Percentiles rank a stretch among this genome's conserved stretches.
These are phyloP conservation scores for Jamesozyma gamospora DNA, from an alignment of 805 yeast species.

Conservation along the genomic window DNA sequence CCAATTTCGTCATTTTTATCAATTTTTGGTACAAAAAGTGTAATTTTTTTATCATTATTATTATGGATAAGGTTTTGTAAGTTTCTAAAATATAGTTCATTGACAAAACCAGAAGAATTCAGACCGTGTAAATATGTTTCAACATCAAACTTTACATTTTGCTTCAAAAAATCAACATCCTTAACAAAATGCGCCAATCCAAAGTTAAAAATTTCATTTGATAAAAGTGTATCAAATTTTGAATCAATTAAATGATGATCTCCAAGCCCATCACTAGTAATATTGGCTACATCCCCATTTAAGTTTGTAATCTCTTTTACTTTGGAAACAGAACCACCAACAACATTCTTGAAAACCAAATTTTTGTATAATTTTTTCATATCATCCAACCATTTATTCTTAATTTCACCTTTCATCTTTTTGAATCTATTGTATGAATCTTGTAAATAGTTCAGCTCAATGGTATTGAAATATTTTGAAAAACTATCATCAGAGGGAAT, in stretches of 20 bases:
- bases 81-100: constrained; percentile 56
- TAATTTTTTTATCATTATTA: constrained; percentile 35
- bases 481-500: constrained; percentile 37
- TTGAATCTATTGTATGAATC: constrained; percentile 10
- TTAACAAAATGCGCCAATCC: constrained; percentile 44
- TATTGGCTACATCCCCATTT: constrained; percentile 14
- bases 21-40: constrained; percentile 47
- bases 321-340: constrained; percentile 35
- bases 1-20: constrained; percentile 29
- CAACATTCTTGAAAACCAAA: constrained; percentile 32
- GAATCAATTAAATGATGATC: constrained; percentile 30
- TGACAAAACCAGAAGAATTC: constrained; percentile 52
- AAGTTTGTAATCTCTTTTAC: constrained; percentile 7
- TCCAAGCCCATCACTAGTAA: constrained; percentile 28
- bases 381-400: constrained; percentile 15
- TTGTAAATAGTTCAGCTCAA: constrained; percentile 39
- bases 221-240: constrained; percentile 23
- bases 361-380: constrained; percentile 17
- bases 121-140: constrained; percentile 51
- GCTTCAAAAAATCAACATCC: constrained; percentile 19
- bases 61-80: constrained; percentile 38
- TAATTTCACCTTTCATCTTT: constrained; percentile 6
- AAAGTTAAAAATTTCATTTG: constrained; percentile 37
- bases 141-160: constrained; percentile 35
- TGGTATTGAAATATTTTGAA: constrained; percentile 25